Percentiles rank a stretch among this genome's conserved stretches.
These are phyloP conservation scores for Tuber magnatum DNA, from an alignment of 495 filamentous ascomycete species.

Conservation along the genomic window DNA sequence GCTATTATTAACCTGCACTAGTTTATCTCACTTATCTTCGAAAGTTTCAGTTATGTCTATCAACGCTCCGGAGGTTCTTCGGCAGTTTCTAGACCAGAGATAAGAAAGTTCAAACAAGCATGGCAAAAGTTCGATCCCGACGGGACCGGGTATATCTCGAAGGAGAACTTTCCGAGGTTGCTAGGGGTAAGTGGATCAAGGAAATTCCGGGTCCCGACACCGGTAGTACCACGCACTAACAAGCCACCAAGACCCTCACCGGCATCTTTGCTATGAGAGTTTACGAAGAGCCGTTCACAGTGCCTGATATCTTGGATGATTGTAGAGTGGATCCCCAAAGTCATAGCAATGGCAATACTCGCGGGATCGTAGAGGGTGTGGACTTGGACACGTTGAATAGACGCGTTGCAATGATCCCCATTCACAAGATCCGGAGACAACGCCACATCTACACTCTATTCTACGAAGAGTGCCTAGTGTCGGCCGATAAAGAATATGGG, in stretches of 20 bases:
- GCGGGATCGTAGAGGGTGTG: conserved; percentile 60
- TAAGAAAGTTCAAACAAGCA: conserved; percentile 93
- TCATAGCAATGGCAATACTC: conserved; percentile 38
- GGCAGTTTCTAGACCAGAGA: conserved; percentile 79
- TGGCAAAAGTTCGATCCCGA: conserved; percentile 92
- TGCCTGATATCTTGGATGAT: conserved; percentile 72
- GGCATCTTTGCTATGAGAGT: conserved; percentile 97
- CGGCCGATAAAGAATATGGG: conserved; percentile 75
- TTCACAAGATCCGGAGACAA: conserved; percentile 61
- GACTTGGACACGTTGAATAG: conserved; percentile 68
- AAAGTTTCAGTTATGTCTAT: conserved; percentile 99
- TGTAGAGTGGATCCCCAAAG: conserved; percentile 55
- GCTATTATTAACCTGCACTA: conserved; percentile 11
- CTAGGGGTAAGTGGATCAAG: conserved; percentile 56
- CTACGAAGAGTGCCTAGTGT: conserved; percentile 93
- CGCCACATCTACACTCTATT: conserved; percentile 78
- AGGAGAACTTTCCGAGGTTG: conserved; percentile 82
- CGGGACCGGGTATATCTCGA: conserved; percentile 83
- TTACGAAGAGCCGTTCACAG: conserved; percentile 81
- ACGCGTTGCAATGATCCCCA: conserved; percentile 68
- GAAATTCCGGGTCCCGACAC: neutral
- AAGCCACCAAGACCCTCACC: conserved; percentile 60
- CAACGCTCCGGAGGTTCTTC: conserved; percentile 84
- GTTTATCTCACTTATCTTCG: conserved; percentile 97
- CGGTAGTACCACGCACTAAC: neutral